phyloP scores from a whole-genome alignment of 176 grass and related monocot genomes.

The bread wheat (Triticum aestivum) region DNA sequence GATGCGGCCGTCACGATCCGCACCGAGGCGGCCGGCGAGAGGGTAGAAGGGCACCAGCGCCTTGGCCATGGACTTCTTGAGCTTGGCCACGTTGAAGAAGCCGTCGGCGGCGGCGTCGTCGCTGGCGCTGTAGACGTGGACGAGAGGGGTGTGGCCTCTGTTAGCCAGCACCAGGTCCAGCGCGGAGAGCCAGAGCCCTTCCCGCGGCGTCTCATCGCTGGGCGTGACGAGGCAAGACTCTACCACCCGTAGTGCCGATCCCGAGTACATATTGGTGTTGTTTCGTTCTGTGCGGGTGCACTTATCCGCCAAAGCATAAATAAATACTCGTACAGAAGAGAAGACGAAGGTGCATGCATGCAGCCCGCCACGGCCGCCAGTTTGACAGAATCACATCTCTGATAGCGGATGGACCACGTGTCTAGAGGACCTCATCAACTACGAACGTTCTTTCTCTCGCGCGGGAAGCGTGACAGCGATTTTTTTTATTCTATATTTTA shows the following conservation, averaged over 20 bases:
- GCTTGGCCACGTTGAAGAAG: conserved; percentile 14
- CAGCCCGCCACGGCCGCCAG: neutral
- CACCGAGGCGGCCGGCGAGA: conserved; percentile 25
- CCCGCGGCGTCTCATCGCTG: conserved; percentile 3
- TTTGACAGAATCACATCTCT: neutral
- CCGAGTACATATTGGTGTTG: neutral
- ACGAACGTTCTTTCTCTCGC: neutral
- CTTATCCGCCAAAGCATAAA: neutral
- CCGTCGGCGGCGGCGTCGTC: neutral
- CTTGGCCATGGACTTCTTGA: conserved; percentile 39
- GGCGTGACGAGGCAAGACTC: conserved; percentile 22
- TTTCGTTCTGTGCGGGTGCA: neutral
- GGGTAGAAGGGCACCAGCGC: conserved; percentile 43
- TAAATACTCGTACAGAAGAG: neutral
- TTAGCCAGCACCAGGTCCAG: conserved; percentile 9
- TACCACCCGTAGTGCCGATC: neutral
- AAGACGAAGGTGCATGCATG: neutral
- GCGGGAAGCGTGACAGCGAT: neutral
- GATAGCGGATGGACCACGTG: neutral
- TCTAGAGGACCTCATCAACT: neutral
- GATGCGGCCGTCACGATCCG: neutral
- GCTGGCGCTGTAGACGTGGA: conserved; percentile 29
- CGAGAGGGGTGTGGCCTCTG: conserved; percentile 23
- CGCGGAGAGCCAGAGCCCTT: conserved; percentile 28
- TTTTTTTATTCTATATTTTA: no score